Percentiles rank a stretch among this genome's conserved stretches.
These are phyloP conservation scores for Saururus chinensis DNA, from an alignment of 164 flowering plant species.

Conservation along the genomic window DNA sequence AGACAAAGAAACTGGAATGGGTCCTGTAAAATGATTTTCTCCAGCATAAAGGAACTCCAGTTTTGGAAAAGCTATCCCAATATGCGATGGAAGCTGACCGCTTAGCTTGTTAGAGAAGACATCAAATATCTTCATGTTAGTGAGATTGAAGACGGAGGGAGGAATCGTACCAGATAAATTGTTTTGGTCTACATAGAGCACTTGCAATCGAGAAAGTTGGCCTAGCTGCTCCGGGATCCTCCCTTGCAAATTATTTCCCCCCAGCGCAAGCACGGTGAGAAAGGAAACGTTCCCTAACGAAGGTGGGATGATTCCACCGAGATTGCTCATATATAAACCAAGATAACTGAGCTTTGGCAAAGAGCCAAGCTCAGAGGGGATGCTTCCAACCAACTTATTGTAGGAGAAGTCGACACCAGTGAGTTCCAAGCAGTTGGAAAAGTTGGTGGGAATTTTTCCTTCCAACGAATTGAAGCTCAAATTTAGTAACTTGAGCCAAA, in stretches of 20 bases:
- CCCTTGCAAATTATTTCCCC: neutral
- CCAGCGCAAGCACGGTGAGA: neutral
- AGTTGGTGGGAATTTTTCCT: slow-evolving; percentile 1
- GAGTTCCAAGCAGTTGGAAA: slow-evolving; percentile 5
- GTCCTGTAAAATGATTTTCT: slow-evolving; percentile 29
- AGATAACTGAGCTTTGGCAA: neutral
- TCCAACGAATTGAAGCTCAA: neutral
- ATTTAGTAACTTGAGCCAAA: neutral
- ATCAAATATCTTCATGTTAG: neutral
- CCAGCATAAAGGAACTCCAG: slow-evolving; percentile 17
- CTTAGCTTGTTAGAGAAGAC: slow-evolving; percentile 3
- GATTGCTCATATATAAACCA: slow-evolving; percentile 1
- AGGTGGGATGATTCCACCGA: slow-evolving; percentile 15
- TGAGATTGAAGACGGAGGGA: neutral
- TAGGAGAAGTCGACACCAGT: neutral
- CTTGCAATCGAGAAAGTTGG: neutral
- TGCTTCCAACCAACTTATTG: slow-evolving; percentile 3
- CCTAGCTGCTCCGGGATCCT: neutral
- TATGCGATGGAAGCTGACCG: slow-evolving; percentile 8
- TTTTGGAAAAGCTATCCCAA: slow-evolving; percentile 22
- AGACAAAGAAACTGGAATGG: slow-evolving; percentile 31
- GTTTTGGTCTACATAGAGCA: neutral
- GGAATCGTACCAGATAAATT: slow-evolving; percentile 1
- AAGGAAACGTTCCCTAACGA: slow-evolving; percentile 13
- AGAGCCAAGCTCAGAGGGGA: slow-evolving; percentile 7